Evolutionary conservation across 768 basidiomycete genomes (phyloP), one percentile per base, ranked within the genome.

Genomic region (Hygrocybe coccinea): DNA sequence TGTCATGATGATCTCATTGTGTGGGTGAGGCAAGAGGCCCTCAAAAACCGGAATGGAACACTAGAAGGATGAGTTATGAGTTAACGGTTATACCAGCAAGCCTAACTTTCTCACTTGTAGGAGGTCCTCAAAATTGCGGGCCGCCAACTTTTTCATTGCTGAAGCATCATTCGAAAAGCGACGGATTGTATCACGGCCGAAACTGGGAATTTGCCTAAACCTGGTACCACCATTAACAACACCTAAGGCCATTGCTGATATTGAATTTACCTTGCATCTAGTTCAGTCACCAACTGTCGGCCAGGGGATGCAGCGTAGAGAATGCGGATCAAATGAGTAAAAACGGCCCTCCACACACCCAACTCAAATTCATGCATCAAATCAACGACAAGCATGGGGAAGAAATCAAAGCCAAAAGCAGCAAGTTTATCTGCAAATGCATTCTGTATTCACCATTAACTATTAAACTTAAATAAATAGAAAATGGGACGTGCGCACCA

Each of bases 1-100:
- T 21, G 71, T 65, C 21, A 67, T 57, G 5, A 77, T 54, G 1
- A 58, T 52, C 2, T 56, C 12, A 21, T 75, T 65, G 29, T 74
- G 64, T 0, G 55, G 56, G 0, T 59, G 51, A 0, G 63, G 66
- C 0, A 78, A 57, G 0, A 78, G 62, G 12, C 67, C 74, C 14
- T 76, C 69, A 10, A 75, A 67, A 0, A 62, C 67, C 0, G 75
- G 76, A 3, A 77, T 68, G 0, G 69, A 53, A 53, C 71, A 73
- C 74, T 75, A 24, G 22, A 19, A 12, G 44, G 44, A 12, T 11
- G n/a, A 19, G 44, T 8, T 46, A 21, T n/a, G 17, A 46, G n/a
- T 66, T 33, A 22, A 37, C 4, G 54, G 44, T 12, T 11, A 22
- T 19, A 46, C 22, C 44, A 22, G 22, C 21, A 22, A 17, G 11